These are phyloP conservation scores for Trypethelium eluteriae DNA, from an alignment of 495 filamentous ascomycete genomes.

Conservation along the genomic window DNA sequence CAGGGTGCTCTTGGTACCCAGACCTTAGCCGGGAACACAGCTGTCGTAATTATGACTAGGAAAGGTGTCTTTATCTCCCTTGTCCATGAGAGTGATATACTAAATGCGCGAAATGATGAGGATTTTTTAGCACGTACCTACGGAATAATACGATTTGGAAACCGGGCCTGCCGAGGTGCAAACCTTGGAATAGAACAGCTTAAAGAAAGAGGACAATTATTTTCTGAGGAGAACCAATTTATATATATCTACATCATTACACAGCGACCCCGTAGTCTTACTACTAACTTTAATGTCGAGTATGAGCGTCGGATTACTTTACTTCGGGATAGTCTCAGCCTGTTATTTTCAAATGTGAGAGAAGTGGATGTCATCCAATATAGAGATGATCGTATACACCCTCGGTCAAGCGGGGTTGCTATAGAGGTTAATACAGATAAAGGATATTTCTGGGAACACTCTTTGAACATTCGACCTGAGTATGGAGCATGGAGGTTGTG, in stretches of 20 bases:
- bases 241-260: neutral
- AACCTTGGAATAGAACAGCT: neutral
- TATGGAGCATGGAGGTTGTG: neutral
- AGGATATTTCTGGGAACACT: neutral
- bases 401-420: neutral
- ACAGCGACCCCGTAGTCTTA: neutral
- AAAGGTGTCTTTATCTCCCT: neutral
- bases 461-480: neutral
- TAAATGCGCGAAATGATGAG: neutral
- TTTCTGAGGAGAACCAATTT: neutral
- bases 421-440: neutral
- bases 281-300: neutral
- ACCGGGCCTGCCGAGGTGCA: neutral
- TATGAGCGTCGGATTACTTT: neutral
- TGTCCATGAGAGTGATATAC: neutral
- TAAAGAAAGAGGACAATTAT: neutral
- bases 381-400: neutral
- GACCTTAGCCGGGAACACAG: neutral
- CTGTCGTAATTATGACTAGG: neutral
- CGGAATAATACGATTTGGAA: neutral
- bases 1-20: neutral
- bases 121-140: neutral
- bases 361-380: neutral
- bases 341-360: neutral
- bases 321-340: neutral